Percentiles rank a stretch among this genome's conserved stretches.
Conservation (phyloP, 2,329 filamentous ascomycete genomes). For the Claviceps fusiformis region DNA sequence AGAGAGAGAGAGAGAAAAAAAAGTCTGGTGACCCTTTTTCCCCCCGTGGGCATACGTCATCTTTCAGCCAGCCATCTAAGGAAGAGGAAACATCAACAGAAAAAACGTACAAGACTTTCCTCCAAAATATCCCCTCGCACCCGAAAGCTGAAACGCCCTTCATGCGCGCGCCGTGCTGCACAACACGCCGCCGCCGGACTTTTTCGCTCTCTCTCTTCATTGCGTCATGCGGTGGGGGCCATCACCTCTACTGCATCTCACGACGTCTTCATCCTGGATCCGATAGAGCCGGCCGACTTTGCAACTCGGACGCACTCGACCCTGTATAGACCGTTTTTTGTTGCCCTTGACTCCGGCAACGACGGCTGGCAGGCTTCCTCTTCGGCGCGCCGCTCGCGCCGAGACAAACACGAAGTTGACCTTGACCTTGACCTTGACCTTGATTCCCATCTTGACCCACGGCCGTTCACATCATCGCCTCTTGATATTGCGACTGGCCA, state of each 20-base stretch:
- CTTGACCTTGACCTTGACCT: constrained; percentile 16
- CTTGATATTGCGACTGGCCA: constrained; percentile 8
- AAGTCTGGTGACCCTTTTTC: neutral
- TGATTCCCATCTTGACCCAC: neutral
- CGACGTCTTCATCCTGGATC: constrained; percentile 40
- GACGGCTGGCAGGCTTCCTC: constrained; percentile 6
- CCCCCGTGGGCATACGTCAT: constrained; percentile 1
- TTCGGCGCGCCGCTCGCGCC: constrained; percentile 27
- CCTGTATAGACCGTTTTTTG: constrained; percentile 9
- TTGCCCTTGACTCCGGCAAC: constrained; percentile 11
- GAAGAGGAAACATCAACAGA: neutral
- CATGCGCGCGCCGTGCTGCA: constrained; percentile 4
- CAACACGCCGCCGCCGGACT: constrained; percentile 1
- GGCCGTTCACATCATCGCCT: neutral
- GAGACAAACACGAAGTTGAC: constrained; percentile 28
- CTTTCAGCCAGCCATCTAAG: constrained; percentile 5
- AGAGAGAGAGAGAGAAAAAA: neutral
- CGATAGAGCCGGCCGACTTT: constrained; percentile 27
- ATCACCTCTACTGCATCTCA: constrained; percentile 39
- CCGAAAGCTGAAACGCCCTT: constrained; percentile 1
- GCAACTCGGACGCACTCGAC: constrained; percentile 4
- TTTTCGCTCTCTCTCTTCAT: constrained; percentile 7
- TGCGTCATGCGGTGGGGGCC: constrained; percentile 43
- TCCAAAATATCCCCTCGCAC: neutral
- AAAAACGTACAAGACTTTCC: neutral